Conservation (phyloP, 768 basidiomycete species). For the Boletus rufocinnamomeus region DNA sequence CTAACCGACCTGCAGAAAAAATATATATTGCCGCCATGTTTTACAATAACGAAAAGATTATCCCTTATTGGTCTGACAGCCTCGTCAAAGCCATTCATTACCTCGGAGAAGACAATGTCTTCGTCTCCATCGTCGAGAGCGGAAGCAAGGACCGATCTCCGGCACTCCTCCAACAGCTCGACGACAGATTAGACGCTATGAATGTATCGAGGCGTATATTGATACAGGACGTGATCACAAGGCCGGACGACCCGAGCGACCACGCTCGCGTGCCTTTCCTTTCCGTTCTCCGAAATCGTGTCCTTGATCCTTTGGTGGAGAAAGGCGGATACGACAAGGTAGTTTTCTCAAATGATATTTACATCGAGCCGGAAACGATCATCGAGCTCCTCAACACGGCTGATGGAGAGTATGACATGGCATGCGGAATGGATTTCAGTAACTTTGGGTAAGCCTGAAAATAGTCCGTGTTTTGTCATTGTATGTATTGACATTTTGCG, state of each 20-base stretch:
- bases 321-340: conserved; percentile 41
- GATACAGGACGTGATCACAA: conserved; percentile 18
- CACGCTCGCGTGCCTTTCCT: conserved; percentile 14
- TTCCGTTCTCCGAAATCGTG: conserved; percentile 41
- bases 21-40: conserved; percentile 38
- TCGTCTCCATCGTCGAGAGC: conserved; percentile 45
- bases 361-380: conserved; percentile 41
- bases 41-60: conserved; percentile 38
- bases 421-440: conserved; percentile 43
- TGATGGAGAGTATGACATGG: conserved; percentile 45
- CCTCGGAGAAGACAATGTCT: conserved; percentile 45
- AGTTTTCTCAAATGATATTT: conserved; percentile 46
- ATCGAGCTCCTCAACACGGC: conserved; percentile 41
- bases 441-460: conserved; percentile 34
- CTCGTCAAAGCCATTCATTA: conserved; percentile 38
- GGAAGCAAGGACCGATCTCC: conserved; percentile 26
- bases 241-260: conserved; percentile 1
- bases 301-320: conserved; percentile 41
- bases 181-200: conserved; percentile 14
- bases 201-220: conserved; percentile 18
- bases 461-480: conserved; percentile 1
- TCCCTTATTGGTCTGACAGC: conserved; percentile 43
- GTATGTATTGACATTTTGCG: neutral
- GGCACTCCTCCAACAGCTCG: conserved; percentile 15
- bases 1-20: conserved; percentile 9